Percentiles rank a stretch among this genome's conserved stretches.
Evolutionary conservation across 1,139 yeast genomes (phyloP).

Genomic region (Kodamaea derodonti): DNA sequence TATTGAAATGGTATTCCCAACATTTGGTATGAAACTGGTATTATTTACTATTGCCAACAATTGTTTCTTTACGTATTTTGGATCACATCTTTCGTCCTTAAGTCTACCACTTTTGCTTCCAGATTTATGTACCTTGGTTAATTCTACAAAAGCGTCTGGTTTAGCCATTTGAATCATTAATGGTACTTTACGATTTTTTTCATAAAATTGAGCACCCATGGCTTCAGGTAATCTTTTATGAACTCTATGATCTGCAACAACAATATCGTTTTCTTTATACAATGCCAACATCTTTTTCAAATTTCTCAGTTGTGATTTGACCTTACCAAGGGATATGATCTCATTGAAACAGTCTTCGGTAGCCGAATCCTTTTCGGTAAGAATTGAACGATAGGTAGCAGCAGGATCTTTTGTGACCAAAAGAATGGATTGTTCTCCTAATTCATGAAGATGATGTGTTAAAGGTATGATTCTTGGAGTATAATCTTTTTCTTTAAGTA

Average conservation of each 20-base stretch:
- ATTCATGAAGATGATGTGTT: conserved; percentile 45
- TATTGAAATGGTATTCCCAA: conserved; percentile 49
- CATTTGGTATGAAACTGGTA: conserved; percentile 56
- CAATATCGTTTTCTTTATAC: conserved; percentile 59
- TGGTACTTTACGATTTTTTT: conserved; percentile 60
- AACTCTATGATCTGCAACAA: conserved; percentile 63
- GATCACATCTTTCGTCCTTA: conserved; percentile 56
- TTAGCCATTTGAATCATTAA: conserved; percentile 62
- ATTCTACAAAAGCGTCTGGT: conserved; percentile 39
- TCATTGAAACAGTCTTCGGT: conserved; percentile 60
- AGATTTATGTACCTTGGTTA: conserved; percentile 16
- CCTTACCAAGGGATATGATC: conserved; percentile 53
- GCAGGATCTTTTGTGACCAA: conserved; percentile 70
- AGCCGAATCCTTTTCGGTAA: conserved; percentile 45
- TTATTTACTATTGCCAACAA: conserved; percentile 58
- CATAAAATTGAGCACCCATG: conserved; percentile 54
- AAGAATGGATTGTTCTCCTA: conserved; percentile 48
- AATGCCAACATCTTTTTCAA: conserved; percentile 42
- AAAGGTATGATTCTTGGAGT: conserved; percentile 66
- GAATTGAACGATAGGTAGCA: conserved; percentile 44
- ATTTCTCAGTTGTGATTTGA: conserved; percentile 45
- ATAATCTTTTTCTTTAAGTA: conserved; percentile 49
- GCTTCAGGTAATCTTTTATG: conserved; percentile 55
- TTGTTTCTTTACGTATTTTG: conserved; percentile 58
- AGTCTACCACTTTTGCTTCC: conserved; percentile 35